These are phyloP conservation scores for Pleodorina starrii DNA, from an alignment of 139 green algal genomes.

Conservation along the genomic window DNA sequence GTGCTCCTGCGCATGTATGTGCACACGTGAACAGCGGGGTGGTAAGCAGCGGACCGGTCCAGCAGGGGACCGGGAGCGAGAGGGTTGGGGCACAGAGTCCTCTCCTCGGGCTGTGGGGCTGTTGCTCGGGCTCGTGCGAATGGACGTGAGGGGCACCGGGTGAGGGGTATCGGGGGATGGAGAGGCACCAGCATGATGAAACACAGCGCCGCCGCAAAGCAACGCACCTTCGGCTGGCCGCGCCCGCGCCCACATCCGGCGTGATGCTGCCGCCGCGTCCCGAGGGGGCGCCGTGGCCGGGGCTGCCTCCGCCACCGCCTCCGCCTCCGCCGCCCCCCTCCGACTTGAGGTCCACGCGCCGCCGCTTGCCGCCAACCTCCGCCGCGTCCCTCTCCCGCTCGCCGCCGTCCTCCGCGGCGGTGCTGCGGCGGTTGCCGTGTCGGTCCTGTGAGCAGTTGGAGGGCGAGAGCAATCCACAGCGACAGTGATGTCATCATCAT, in stretches of 20 bases:
- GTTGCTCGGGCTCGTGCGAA: too few relatives aligned
- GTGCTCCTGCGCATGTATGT: neutral
- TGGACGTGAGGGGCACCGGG: too few relatives aligned
- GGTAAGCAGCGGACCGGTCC: too few relatives aligned
- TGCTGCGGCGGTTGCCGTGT: neutral
- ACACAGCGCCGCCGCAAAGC: too few relatives aligned
- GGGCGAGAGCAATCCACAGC: too few relatives aligned
- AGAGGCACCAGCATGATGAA: too few relatives aligned
- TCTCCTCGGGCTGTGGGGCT: too few relatives aligned
- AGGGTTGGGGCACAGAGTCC: too few relatives aligned
- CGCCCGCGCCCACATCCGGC: neutral
- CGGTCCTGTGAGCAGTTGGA: neutral
- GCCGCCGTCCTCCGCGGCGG: neutral
- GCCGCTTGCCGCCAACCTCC: slow-evolving; percentile 27
- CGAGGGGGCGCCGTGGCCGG: neutral
- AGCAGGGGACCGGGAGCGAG: too few relatives aligned
- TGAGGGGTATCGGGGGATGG: too few relatives aligned
- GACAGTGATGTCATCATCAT: too few relatives aligned
- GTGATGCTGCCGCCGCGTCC: neutral
- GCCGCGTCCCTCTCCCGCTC: neutral
- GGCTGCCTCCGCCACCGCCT: slow-evolving; percentile 6
- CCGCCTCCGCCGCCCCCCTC: slow-evolving; percentile 11
- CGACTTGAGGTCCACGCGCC: slow-evolving; percentile 10
- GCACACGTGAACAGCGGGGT: too few relatives aligned
- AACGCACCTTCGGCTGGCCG: neutral